Percentiles rank a stretch among this genome's conserved stretches.
phyloP scores from a whole-genome alignment of 371 early-diverging fungal genomes.

The Mucor saturninus region DNA sequence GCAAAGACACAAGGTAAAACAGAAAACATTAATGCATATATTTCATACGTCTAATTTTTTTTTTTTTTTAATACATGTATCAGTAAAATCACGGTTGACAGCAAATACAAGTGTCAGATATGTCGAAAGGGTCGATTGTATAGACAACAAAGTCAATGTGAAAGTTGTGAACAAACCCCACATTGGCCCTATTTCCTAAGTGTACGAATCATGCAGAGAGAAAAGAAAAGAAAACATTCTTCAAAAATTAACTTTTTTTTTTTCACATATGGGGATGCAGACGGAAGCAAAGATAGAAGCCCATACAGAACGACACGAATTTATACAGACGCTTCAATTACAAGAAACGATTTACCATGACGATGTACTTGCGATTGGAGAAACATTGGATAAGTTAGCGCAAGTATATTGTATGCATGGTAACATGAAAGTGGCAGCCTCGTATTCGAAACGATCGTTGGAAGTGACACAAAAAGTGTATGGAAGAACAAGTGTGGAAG shows the following conservation, averaged over 20 bases:
- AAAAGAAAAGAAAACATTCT: not conserved
- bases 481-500: conserved; percentile 35
- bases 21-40: too few species aligned
- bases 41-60: not conserved
- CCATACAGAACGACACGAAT: conserved; percentile 4
- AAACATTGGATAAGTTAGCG: conserved; percentile 31
- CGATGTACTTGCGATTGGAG: conserved; percentile 22
- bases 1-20: conserved; percentile 18
- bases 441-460: conserved; percentile 26
- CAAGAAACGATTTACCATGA: conserved; percentile 23
- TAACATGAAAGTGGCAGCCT: conserved; percentile 15
- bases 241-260: not conserved
- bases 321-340: conserved; percentile 10
- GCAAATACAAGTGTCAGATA: conserved; percentile 29
- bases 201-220: conserved; percentile 3
- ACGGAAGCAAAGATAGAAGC: conserved; percentile 13
- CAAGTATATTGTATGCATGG: conserved; percentile 14
- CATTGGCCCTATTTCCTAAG: conserved; percentile 17
- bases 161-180: conserved; percentile 11
- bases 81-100: conserved; percentile 4
- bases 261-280: conserved; percentile 6
- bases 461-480: conserved; percentile 22
- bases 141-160: conserved; percentile 17
- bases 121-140: conserved; percentile 20
- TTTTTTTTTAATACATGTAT: not conserved